phyloP scores from a whole-genome alignment of 73 alveolate species.

The Tetrahymena thermophila region DNA sequence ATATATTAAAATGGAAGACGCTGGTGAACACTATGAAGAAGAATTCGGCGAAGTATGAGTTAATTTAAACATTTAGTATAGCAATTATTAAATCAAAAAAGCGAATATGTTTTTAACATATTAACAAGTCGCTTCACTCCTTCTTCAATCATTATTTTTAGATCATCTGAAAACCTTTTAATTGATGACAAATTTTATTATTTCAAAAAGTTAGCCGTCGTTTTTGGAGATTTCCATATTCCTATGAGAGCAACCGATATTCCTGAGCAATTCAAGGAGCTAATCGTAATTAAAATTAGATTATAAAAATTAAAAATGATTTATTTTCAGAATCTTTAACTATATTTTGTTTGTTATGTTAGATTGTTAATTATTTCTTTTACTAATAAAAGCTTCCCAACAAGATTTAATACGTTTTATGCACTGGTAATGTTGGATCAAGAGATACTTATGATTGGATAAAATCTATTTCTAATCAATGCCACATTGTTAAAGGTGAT shows the following conservation, averaged over 20 bases:
- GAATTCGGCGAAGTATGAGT: not conserved
- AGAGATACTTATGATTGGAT: slow-evolving; percentile 91
- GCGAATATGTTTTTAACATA: not conserved
- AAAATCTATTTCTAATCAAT: slow-evolving; percentile 46
- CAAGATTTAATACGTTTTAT: slow-evolving; percentile 81
- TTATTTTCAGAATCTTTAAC: not conserved
- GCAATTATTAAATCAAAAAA: not conserved
- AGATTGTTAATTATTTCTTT: not conserved
- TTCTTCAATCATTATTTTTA: not conserved
- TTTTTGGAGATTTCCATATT: slow-evolving; percentile 81
- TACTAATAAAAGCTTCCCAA: slow-evolving; percentile 58
- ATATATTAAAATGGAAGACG: not conserved
- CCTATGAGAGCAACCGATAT: slow-evolving; percentile 78
- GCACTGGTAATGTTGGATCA: slow-evolving; percentile 90
- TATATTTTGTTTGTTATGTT: not conserved
- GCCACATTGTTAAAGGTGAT: slow-evolving; percentile 86
- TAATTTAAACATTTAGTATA: not conserved
- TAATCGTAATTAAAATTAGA: not conserved
- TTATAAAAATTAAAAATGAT: not conserved
- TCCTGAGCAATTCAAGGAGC: slow-evolving; percentile 74
- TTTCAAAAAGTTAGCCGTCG: slow-evolving; percentile 58
- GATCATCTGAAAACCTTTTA: not conserved
- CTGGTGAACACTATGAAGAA: not conserved
- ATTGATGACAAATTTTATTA: not conserved
- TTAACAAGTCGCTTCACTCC: not conserved